These are phyloP conservation scores for Pichiaceae sp. DNA, from an alignment of 1,139 yeast species.

Conservation along the genomic window DNA sequence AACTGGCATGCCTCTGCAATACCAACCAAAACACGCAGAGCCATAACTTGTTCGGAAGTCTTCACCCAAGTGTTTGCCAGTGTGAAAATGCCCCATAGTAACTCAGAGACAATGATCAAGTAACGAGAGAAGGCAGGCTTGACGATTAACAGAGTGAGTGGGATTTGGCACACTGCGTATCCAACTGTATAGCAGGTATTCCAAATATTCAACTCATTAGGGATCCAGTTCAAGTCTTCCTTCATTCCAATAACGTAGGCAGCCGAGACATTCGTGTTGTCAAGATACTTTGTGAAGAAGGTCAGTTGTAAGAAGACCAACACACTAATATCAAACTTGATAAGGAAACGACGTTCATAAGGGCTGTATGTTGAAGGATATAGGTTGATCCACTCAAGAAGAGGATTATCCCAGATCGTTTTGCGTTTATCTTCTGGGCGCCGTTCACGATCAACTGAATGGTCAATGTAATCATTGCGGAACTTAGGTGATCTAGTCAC, in stretches of 20 bases:
- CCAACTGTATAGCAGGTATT: conserved; percentile 54
- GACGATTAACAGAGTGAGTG: conserved; percentile 29
- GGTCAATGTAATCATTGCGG: not conserved
- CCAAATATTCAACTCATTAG: conserved; percentile 53
- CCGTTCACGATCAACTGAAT: not conserved
- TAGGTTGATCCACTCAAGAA: conserved; percentile 19
- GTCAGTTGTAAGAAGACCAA: conserved; percentile 50
- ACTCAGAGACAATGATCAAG: conserved; percentile 45
- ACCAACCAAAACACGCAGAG: conserved; percentile 51
- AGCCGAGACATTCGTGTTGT: conserved; percentile 49
- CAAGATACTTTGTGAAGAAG: conserved; percentile 67
- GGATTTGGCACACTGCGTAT: conserved; percentile 42
- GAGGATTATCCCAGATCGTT: conserved; percentile 5
- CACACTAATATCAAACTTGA: conserved; percentile 52
- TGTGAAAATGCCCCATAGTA: conserved; percentile 63
- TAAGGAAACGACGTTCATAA: conserved; percentile 20
- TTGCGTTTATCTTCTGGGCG: not conserved
- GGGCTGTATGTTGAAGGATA: conserved; percentile 15
- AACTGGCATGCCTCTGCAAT: conserved; percentile 56
- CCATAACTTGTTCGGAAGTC: conserved; percentile 26
- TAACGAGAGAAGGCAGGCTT: conserved; percentile 42
- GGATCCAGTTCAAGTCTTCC: conserved; percentile 46
- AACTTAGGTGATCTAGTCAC: not conserved
- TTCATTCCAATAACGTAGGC: conserved; percentile 66
- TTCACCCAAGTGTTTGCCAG: conserved; percentile 29